Percentiles rank a stretch among this genome's conserved stretches.
These are phyloP conservation scores for Lipomyces chichibuensis DNA, from an alignment of 805 yeast genomes.

Conservation along the genomic window DNA sequence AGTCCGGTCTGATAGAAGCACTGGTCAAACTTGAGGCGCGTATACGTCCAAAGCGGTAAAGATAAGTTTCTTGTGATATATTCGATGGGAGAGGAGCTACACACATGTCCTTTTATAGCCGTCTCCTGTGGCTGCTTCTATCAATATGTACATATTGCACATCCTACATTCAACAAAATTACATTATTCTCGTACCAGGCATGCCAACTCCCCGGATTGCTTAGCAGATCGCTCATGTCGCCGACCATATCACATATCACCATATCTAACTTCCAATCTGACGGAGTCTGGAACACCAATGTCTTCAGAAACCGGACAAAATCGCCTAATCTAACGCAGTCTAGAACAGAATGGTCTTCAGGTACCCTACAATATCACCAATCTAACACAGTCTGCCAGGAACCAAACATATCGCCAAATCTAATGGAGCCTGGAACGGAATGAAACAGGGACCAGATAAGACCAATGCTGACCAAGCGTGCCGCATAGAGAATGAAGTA, in stretches of 20 bases:
- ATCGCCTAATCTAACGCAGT: too few species aligned
- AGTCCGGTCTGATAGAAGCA: background rate
- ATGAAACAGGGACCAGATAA: too few species aligned
- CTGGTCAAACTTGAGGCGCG: background rate
- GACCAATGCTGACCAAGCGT: too few species aligned
- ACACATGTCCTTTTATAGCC: background rate
- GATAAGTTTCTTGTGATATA: background rate
- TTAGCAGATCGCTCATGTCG: background rate
- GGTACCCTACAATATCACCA: too few species aligned
- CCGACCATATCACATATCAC: background rate
- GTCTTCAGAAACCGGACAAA: too few species aligned
- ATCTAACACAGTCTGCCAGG: too few species aligned
- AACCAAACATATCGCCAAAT: too few species aligned
- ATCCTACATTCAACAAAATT: conserved; percentile 1
- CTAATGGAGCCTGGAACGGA: too few species aligned
- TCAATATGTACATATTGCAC: background rate
- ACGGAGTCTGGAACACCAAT: too few species aligned
- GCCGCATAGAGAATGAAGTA: too few species aligned
- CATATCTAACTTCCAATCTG: too few species aligned
- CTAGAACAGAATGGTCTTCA: too few species aligned
- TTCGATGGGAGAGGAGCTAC: background rate
- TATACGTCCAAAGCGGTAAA: background rate
- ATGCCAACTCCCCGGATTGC: background rate
- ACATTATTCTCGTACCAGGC: conserved; percentile 4
- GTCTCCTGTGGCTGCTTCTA: conserved; percentile 3